Evolutionary conservation across 2,329 filamentous ascomycete genomes (phyloP).

Genomic region (Cytospora piceicola): DNA sequence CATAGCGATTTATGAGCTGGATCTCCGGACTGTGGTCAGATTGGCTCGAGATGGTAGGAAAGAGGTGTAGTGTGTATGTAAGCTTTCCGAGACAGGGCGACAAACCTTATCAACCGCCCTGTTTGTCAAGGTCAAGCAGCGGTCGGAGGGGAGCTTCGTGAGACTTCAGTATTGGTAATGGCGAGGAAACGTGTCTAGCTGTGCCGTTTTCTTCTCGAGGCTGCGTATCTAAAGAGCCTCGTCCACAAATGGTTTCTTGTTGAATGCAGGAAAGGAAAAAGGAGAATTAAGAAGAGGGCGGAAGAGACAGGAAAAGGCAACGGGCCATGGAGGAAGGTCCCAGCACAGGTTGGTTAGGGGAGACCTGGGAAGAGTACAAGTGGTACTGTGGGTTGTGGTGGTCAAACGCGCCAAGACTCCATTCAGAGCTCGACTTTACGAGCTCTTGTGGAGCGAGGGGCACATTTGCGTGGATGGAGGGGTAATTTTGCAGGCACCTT

Average conservation of each 20-base stretch:
- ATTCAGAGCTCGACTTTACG: conserved; percentile 22
- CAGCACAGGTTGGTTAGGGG: background rate
- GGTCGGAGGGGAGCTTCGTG: conserved; percentile 13
- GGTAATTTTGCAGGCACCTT: conserved; percentile 7
- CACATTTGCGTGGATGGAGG: conserved; percentile 18
- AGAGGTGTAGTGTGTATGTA: too few relatives aligned
- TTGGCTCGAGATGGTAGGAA: background rate
- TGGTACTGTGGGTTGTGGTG: conserved; percentile 13
- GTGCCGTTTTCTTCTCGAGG: conserved; percentile 12
- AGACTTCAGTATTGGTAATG: conserved; percentile 9
- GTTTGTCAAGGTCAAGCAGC: conserved; percentile 7
- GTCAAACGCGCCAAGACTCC: conserved; percentile 30
- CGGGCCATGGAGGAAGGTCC: background rate
- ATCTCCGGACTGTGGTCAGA: conserved; percentile 8
- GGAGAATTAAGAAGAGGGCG: conserved; percentile 1
- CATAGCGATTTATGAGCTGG: conserved; percentile 44
- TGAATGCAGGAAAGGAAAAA: background rate
- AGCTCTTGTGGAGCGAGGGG: conserved; percentile 28
- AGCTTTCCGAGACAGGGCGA: background rate
- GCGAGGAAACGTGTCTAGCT: conserved; percentile 8
- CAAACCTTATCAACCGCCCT: conserved; percentile 7
- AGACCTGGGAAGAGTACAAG: conserved; percentile 3
- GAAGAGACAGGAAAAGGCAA: background rate
- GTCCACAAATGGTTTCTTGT: background rate
- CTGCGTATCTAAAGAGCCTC: conserved; percentile 6